Percentiles rank a stretch among this genome's conserved stretches.
Conservation (phyloP, 140 eudicot genomes). For the Cichorium intybus region DNA sequence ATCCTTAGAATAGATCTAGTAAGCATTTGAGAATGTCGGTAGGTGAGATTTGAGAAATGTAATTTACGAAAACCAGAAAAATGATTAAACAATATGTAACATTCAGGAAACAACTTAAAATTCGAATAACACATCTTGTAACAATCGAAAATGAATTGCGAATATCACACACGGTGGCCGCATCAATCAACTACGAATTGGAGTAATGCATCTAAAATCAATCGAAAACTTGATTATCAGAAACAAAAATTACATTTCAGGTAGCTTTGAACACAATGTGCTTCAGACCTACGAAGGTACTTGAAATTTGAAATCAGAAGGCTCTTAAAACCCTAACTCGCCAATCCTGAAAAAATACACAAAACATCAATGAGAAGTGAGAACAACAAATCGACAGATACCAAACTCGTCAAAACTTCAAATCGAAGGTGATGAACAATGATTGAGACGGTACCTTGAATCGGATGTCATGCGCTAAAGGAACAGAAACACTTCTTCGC, state of each 20-base stretch:
- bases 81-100: no score
- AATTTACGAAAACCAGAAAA: not conserved
- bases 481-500: not conserved
- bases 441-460: slow-evolving; percentile 17
- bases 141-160: not conserved
- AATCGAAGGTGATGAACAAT: slow-evolving; percentile 10
- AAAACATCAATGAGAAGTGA: no score
- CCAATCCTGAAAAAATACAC: slow-evolving; percentile 12
- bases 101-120: not conserved
- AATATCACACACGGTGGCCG: no score
- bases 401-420: not conserved
- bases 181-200: slow-evolving; percentile 1
- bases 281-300: slow-evolving; percentile 54
- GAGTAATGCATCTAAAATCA: slow-evolving; percentile 2
- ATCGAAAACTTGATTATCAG: not conserved
- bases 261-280: slow-evolving; percentile 23
- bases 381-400: not conserved
- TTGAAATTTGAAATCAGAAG: slow-evolving; percentile 38
- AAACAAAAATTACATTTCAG: not conserved
- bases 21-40: not conserved
- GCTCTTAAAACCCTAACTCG: slow-evolving; percentile 20
- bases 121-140: not conserved
- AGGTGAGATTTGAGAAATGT: not conserved
- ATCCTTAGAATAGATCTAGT: not conserved
- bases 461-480: slow-evolving; percentile 3